Conservation (phyloP, 257 asterid genomes). For the Solanum clarkiae region DNA sequence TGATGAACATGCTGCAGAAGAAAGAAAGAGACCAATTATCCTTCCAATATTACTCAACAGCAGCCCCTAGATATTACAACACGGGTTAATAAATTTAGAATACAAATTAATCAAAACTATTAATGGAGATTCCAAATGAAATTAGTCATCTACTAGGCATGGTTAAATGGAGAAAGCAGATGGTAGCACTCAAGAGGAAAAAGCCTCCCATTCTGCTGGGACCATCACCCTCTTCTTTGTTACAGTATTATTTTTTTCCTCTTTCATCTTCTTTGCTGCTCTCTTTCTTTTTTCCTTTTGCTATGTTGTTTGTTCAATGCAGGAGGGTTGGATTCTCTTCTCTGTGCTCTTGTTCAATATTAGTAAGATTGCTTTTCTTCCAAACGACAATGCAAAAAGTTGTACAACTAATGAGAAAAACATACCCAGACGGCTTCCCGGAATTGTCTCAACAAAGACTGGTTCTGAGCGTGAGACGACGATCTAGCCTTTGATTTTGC, state of each 20-base stretch:
- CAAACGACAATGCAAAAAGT: neutral
- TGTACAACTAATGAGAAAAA: neutral
- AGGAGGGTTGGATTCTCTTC: neutral
- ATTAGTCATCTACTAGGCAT: neutral
- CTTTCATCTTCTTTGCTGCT: neutral
- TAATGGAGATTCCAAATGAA: neutral
- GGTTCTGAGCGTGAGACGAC: constrained; percentile 35
- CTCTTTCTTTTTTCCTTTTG: neutral
- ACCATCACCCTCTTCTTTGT: neutral
- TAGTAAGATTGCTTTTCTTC: neutral
- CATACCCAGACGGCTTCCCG: constrained; percentile 90
- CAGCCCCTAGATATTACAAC: neutral
- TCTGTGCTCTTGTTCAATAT: neutral
- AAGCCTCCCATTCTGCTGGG: neutral
- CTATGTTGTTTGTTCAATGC: neutral
- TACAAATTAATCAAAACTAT: neutral
- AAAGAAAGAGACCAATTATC: neutral
- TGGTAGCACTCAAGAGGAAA: neutral
- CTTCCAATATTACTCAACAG: neutral
- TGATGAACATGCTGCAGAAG: constrained; percentile 81
- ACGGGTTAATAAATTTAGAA: neutral
- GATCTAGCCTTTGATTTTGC: constrained; percentile 28
- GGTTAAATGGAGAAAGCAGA: neutral
- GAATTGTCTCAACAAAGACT: constrained; percentile 53
- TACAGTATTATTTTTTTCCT: neutral